Conservation (phyloP, 1,284 basidiomycete genomes). For the Apiotrichum gamsii region DNA sequence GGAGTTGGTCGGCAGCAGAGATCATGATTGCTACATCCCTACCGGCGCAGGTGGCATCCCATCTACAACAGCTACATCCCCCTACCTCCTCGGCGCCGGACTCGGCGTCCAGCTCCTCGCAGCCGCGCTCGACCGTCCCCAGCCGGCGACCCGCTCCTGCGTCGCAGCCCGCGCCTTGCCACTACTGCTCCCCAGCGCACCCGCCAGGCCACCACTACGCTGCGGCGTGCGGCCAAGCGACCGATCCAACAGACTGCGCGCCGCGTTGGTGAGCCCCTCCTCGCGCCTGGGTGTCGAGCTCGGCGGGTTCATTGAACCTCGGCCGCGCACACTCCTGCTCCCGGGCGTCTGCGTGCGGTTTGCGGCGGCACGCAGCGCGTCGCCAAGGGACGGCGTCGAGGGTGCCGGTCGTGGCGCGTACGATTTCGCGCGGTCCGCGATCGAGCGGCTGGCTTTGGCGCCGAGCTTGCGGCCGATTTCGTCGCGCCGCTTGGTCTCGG, state of each 20-base stretch:
- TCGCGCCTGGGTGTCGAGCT: slow-evolving; percentile 56
- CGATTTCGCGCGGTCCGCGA: slow-evolving; percentile 42
- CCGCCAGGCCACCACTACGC: slow-evolving; percentile 31
- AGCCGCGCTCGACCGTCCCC: slow-evolving; percentile 48
- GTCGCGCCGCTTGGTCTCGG: slow-evolving; percentile 65
- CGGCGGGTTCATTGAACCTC: slow-evolving; percentile 61
- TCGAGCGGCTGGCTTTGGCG: slow-evolving; percentile 48
- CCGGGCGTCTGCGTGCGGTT: slow-evolving; percentile 23
- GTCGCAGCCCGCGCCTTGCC: slow-evolving; percentile 61
- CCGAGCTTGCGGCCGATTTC: slow-evolving; percentile 70
- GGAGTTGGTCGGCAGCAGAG: no score
- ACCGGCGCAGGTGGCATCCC: no score
- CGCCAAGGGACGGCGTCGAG: slow-evolving; percentile 39
- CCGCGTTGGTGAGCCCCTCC: slow-evolving; percentile 74
- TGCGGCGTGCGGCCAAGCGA: slow-evolving; percentile 46
- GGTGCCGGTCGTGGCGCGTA: slow-evolving; percentile 55
- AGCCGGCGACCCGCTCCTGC: slow-evolving; percentile 59
- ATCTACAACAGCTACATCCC: no score
- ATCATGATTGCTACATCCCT: no score
- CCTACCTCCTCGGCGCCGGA: slow-evolving; percentile 1
- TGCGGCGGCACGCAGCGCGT: slow-evolving; percentile 38
- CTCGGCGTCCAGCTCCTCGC: slow-evolving; percentile 14
- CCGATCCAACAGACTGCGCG: slow-evolving; percentile 62
- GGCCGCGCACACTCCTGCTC: slow-evolving; percentile 12
- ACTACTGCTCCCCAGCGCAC: slow-evolving; percentile 52